Evolutionary conservation across 305 asterid genomes (phyloP).

Genomic region (Solanum hybrid): DNA sequence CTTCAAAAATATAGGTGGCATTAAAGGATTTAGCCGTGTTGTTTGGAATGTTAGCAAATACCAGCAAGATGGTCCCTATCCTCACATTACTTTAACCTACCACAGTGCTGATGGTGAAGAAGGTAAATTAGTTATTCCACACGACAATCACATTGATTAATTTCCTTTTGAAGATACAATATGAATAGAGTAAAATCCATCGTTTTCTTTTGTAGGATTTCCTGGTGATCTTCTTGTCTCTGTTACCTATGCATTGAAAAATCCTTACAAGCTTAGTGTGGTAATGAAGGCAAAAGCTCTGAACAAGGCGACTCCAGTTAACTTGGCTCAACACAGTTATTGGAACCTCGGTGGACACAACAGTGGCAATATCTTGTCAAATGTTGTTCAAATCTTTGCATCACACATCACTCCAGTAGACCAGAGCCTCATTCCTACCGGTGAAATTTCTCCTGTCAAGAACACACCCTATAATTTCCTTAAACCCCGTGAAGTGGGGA

Average conservation of each 20-base stretch:
- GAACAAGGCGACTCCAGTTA: constrained; percentile 64
- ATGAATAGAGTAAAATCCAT: background rate
- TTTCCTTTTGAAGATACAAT: background rate
- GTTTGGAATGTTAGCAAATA: constrained; percentile 12
- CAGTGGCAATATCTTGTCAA: constrained; percentile 49
- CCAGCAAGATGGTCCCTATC: background rate
- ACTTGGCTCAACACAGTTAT: constrained; percentile 64
- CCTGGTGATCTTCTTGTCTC: constrained; percentile 44
- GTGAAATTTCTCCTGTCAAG: constrained; percentile 26
- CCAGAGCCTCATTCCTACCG: constrained; percentile 53
- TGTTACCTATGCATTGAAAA: constrained; percentile 41
- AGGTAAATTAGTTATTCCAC: constrained; percentile 7
- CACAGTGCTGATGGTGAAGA: constrained; percentile 23
- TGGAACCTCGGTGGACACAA: constrained; percentile 81
- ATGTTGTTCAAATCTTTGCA: constrained; percentile 46
- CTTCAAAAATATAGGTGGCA: constrained; percentile 15
- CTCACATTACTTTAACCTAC: constrained; percentile 13
- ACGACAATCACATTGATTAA: background rate
- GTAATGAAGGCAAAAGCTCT: constrained; percentile 48
- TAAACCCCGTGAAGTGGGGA: constrained; percentile 30
- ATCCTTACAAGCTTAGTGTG: constrained; percentile 35
- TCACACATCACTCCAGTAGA: constrained; percentile 52
- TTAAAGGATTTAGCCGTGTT: constrained; percentile 9
- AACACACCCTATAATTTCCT: constrained; percentile 57
- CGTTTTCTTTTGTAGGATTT: constrained; percentile 32